phyloP scores from a whole-genome alignment of 225 moss, liverwort and hornwort species.

The Sphagnum contortum region DNA sequence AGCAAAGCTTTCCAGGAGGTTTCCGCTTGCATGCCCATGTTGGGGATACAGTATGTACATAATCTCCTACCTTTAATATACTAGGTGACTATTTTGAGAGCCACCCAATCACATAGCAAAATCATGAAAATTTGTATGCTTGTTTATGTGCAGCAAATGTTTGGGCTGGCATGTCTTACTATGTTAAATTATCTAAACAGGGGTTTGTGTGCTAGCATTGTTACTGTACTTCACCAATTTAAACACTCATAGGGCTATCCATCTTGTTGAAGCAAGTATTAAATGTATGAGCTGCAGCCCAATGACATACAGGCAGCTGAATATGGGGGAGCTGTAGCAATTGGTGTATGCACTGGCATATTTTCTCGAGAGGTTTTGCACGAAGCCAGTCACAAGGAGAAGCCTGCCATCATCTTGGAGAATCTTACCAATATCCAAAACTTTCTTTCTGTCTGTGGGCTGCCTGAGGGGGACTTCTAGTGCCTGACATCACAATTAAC shows the following conservation, averaged over 20 bases:
- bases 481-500: not conserved
- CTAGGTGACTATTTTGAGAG: not conserved
- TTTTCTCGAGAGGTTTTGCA: conserved; percentile 61
- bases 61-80: not conserved
- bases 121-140: too few relatives aligned
- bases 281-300: conserved; percentile 31
- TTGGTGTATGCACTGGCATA: conserved; percentile 83
- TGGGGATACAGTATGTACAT: conserved; percentile 70
- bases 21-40: conserved; percentile 70
- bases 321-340: conserved; percentile 69
- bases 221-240: not conserved
- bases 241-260: too few relatives aligned
- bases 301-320: conserved; percentile 84
- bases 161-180: too few relatives aligned
- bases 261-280: too few relatives aligned
- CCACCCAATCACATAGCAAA: not conserved
- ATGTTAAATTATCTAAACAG: too few relatives aligned
- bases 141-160: too few relatives aligned
- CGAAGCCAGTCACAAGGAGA: conserved; percentile 51
- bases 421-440: conserved; percentile 39
- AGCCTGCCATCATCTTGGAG: conserved; percentile 54
- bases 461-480: conserved; percentile 18
- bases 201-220: too few relatives aligned
- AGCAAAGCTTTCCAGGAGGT: conserved; percentile 55
- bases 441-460: conserved; percentile 30